Evolutionary conservation across 2,329 filamentous ascomycete genomes (phyloP).

Genomic region (Aureobasidium sp.): DNA sequence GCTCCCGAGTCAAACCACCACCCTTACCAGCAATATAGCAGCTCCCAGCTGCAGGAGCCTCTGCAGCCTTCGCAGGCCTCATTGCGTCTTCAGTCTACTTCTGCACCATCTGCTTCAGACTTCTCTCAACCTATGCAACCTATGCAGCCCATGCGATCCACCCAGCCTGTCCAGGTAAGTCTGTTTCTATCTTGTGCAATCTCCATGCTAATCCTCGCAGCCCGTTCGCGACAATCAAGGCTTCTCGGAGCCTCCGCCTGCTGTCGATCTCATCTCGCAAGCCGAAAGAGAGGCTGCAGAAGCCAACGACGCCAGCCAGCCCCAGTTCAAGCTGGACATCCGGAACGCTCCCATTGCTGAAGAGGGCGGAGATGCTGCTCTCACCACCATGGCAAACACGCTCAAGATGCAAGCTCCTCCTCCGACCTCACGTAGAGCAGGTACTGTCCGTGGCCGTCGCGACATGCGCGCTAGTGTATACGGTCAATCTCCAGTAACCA

Average conservation of each 20-base stretch:
- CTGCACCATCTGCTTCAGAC: slow-evolving; percentile 15
- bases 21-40: slow-evolving; percentile 26
- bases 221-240: slow-evolving; percentile 62
- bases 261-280: slow-evolving; percentile 52
- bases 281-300: slow-evolving; percentile 58
- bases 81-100: background rate
- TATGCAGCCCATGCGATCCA: background rate
- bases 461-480: slow-evolving; percentile 91
- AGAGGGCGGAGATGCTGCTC: slow-evolving; percentile 63
- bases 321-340: slow-evolving; percentile 71
- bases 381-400: slow-evolving; percentile 68
- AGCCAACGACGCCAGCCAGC: slow-evolving; percentile 47
- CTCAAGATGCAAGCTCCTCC: slow-evolving; percentile 56
- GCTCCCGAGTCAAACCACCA: slow-evolving; percentile 5
- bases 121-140: slow-evolving; percentile 6
- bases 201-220: slow-evolving; percentile 2
- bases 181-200: slow-evolving; percentile 2
- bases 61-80: slow-evolving; percentile 18
- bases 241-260: slow-evolving; percentile 63
- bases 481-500: slow-evolving; percentile 44
- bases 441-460: slow-evolving; percentile 77
- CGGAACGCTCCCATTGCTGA: slow-evolving; percentile 69
- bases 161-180: background rate
- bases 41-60: slow-evolving; percentile 26
- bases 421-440: slow-evolving; percentile 38